Conservation (phyloP, 2,329 filamentous ascomycete genomes). For the Fusarium incarnatum region DNA sequence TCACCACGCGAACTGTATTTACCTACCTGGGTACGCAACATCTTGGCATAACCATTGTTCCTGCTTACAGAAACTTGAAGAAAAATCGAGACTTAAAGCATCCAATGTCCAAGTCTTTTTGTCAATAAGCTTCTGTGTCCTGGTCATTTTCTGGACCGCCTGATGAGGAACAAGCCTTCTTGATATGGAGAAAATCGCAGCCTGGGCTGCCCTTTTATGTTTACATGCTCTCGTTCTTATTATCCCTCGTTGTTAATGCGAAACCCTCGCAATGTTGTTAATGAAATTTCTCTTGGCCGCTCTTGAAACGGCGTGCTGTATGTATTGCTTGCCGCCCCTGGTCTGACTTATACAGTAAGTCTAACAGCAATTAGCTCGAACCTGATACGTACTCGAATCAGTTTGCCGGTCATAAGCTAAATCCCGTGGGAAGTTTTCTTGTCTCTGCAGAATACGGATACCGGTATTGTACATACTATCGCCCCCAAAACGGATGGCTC, state of each 20-base stretch:
- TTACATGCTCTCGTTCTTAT: not conserved
- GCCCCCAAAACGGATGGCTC: not conserved
- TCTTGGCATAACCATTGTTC: not conserved
- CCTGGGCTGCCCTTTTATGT: not conserved
- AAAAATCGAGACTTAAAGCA: too few relatives aligned
- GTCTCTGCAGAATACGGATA: not conserved
- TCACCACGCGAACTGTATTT: not conserved
- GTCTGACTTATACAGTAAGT: not conserved
- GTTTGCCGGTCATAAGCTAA: not conserved
- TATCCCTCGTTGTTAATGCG: not conserved
- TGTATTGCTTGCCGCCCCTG: not conserved
- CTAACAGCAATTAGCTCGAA: not conserved
- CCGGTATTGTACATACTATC: not conserved
- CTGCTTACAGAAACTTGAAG: not conserved
- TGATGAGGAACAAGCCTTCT: conserved; percentile 1
- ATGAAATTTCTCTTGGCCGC: not conserved
- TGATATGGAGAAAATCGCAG: not conserved
- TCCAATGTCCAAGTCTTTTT: too few relatives aligned
- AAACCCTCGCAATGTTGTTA: not conserved
- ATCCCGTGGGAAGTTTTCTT: not conserved
- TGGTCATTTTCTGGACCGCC: too few relatives aligned
- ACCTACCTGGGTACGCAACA: not conserved
- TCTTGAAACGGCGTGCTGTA: not conserved
- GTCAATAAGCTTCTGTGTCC: too few relatives aligned
- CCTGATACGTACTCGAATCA: not conserved